Base-by-base conservation (phyloP, 1,284 basidiomycete species). In the Trichosporon inkin region DNA sequence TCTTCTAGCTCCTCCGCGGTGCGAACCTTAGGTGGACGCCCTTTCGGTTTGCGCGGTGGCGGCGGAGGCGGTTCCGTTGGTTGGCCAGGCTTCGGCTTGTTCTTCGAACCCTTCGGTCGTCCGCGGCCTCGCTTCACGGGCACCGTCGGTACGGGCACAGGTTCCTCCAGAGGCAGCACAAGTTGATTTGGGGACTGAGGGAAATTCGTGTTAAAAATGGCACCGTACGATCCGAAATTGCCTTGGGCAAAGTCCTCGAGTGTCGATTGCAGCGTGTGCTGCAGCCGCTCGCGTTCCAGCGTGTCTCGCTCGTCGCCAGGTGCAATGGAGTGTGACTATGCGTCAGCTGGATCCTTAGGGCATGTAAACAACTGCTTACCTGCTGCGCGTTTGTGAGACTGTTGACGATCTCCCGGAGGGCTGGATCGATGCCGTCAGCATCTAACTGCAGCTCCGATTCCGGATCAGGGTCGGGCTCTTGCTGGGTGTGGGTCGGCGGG, bases 371-470 rank as follows among this genome's bases (percentile, higher is more conserved):
- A 13, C 11, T 16, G 53, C 72, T 60, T 51, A 73, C 74, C 65
- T 74, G 72, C 55, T 75, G 73, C 4, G 73, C 75, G 22, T 74
- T 71, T 0, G 72, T 74, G 36, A 76, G 59, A 62, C 72, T 74
- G 57, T 76, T 74, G 28, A 76, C 75, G 53, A 76, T 76, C 63
- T 75, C 75, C 13, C 75, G 64, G 19, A 75, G 64, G 3, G 73
- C 71, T 10, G 75, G 75, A 61, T 76, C 75, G 40, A 75, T 72
- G n/a, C 70, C 73, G 20, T 70, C 73, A 47, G 65, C 63, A 28
- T 71, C 72, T 28, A 68, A 39, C 44, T 51, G 51, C n/a, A 61
- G 55, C 4, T 61, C 49, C n/a, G 47, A 32, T 20, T 57, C 56
- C 2, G 24, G n/a, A 10, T 53, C 52, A 4, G 56, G 51, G 19